Evolutionary conservation across 2,329 filamentous ascomycete species (phyloP).

Genomic region (Sclerotinia subarctica): DNA sequence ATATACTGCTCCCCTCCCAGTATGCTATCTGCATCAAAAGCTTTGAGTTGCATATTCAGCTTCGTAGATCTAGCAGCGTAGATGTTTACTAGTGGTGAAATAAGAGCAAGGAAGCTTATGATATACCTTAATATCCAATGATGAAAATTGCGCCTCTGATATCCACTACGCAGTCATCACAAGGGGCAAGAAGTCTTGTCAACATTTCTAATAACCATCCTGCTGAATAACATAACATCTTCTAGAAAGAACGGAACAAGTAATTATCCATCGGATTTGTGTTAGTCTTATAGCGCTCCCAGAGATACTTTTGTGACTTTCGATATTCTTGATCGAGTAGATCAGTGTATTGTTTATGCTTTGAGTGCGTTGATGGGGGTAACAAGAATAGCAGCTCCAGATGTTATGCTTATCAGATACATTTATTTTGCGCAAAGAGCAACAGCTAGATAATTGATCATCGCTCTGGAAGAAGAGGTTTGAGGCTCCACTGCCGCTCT

Average conservation of each 20-base stretch:
- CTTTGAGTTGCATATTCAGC: not conserved
- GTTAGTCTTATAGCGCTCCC: not conserved
- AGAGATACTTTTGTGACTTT: not conserved
- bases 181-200: not conserved
- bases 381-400: not conserved
- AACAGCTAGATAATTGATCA: not conserved
- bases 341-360: not conserved
- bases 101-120: not conserved
- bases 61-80: not conserved
- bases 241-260: accelerated
- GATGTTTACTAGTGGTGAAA: not conserved
- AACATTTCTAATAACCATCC: not conserved
- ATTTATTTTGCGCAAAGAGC: not conserved
- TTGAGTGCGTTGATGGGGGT: not conserved
- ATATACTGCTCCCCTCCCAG: not conserved
- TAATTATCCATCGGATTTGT: not conserved
- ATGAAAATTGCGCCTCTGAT: not conserved
- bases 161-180: not conserved
- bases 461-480: not conserved
- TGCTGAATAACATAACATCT: not conserved
- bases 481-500: not conserved
- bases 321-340: accelerated
- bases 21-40: not conserved
- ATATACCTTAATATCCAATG: not conserved
- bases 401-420: too few species aligned